Evolutionary conservation across 164 flowering plant genomes (phyloP), one percentile per base, ranked within the genome.

Genomic region (Warburgia ugandensis): DNA sequence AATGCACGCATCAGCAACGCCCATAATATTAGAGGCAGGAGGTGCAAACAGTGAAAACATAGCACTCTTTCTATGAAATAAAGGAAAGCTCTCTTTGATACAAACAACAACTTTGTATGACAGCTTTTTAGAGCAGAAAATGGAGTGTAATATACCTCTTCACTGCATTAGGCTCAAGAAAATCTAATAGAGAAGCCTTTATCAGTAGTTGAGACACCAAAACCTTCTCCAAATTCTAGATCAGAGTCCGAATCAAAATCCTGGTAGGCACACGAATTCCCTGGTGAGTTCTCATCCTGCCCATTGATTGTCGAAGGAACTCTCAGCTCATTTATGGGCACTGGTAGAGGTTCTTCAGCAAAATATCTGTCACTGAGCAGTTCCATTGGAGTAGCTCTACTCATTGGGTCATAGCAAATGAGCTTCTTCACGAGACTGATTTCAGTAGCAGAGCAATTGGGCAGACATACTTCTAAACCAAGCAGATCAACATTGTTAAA

Each of bases 301-400:
- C 31, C 54, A 63, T 52, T 64, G 45, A 48, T 69, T 16, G 78
- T 56, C 9, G 65, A 56, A 45, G 97, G 95, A 54, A 94, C 68
- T 47, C 73, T 70, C 28, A 89, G 73, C 66, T 84, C 90, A 39
- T 71, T 72, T 17, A 72, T 16, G 2, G 89, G 80, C 39, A 78
- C 74, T 6, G 99, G 96, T 35, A 77, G 66, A 51, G 97, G 97
- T 30, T 78, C n/a, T 57, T 79, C 86, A 41, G 22, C 62, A 6
- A 94, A 72, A 55, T 89, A 89, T 60, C 65, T 77, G 47, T 94
- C 94, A 6, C 75, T 68, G 20, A 88, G 78, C 64, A 94, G 67
- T 48, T 89, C 96, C 74, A 67, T 67, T 17, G 94, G 79, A 27
- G 88, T 77, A 48, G 96, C 86, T 74, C 96, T 76, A 25, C 47